A percentile compares a stretch with the other conserved stretches of the same genome.
Evolutionary conservation across 345 rosid species (phyloP).

Genomic region (Anacardium occidentale): DNA sequence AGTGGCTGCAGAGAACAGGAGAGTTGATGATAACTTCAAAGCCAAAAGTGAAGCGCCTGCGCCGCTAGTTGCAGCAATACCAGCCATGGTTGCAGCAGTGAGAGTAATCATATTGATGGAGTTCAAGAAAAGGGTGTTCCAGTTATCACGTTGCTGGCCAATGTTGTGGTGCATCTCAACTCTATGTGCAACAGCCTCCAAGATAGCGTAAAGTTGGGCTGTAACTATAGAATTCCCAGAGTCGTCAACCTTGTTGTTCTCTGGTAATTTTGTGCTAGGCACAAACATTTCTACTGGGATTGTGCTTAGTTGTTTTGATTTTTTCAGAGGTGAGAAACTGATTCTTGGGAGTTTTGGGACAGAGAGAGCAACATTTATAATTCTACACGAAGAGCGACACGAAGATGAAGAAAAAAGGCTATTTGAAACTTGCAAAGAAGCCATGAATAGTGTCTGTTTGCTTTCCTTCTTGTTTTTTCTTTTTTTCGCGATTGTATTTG

Average conservation of each 20-base stretch:
- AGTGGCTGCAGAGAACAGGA: constrained; percentile 42
- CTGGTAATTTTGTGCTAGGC: not conserved
- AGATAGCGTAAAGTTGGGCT: constrained; percentile 41
- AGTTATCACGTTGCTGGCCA: constrained; percentile 58
- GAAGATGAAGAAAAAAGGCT: not conserved
- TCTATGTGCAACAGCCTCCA: constrained; percentile 60
- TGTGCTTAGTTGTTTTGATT: constrained; percentile 6
- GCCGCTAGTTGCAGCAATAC: constrained; percentile 37
- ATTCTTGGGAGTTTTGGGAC: constrained; percentile 45
- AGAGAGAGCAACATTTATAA: constrained; percentile 31
- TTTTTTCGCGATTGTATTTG: not conserved
- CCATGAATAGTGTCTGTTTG: too few relatives aligned
- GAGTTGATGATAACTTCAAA: constrained; percentile 43
- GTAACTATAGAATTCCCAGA: constrained; percentile 18
- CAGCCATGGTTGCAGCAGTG: constrained; percentile 55
- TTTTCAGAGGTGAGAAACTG: constrained; percentile 33
- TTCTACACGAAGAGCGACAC: not conserved
- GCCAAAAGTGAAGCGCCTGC: constrained; percentile 34
- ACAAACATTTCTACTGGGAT: constrained; percentile 7
- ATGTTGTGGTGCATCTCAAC: constrained; percentile 72
- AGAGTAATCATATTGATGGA: constrained; percentile 73
- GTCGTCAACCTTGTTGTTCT: not conserved
- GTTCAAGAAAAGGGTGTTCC: constrained; percentile 63
- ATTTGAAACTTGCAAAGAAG: constrained; percentile 18
- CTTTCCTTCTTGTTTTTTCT: too few relatives aligned